These are phyloP conservation scores for Cucumis variabilis DNA, from an alignment of 331 rosid genomes.

Conservation along the genomic window DNA sequence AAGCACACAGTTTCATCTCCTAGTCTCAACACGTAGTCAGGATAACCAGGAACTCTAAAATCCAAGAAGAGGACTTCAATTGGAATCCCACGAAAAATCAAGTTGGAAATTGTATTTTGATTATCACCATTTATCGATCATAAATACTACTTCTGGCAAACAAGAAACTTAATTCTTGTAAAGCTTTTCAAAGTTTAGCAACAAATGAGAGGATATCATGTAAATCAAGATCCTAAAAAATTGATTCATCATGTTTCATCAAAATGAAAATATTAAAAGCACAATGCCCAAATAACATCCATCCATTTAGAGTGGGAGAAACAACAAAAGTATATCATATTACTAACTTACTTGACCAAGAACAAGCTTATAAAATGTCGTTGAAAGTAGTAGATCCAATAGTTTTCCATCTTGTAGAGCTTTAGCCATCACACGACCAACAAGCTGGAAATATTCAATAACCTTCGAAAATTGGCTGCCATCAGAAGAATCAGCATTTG, in stretches of 20 bases:
- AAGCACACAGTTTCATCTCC: slow-evolving; percentile 81
- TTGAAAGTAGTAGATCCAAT: slow-evolving; percentile 87
- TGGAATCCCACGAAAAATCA: slow-evolving; percentile 70
- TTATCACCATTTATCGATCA: slow-evolving; percentile 52
- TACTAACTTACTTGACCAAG: slow-evolving; percentile 80
- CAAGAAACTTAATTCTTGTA: slow-evolving; percentile 83
- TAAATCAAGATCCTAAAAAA: slow-evolving; percentile 93
- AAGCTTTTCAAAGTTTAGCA: slow-evolving; percentile 87
- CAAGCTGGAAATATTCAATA: slow-evolving; percentile 82
- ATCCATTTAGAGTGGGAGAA: slow-evolving; percentile 14
- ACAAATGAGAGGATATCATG: slow-evolving; percentile 86
- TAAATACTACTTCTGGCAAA: slow-evolving; percentile 68
- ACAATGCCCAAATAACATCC: neutral
- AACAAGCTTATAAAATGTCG: slow-evolving; percentile 87
- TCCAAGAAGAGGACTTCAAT: slow-evolving; percentile 89
- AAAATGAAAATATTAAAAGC: slow-evolving; percentile 13
- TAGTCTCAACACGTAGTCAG: slow-evolving; percentile 75
- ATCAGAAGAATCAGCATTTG: slow-evolving; percentile 69
- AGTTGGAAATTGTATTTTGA: slow-evolving; percentile 44
- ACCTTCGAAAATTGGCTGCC: slow-evolving; percentile 76
- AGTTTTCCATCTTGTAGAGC: slow-evolving; percentile 99
- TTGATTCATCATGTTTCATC: neutral
- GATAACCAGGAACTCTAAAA: slow-evolving; percentile 96
- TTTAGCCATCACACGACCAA: slow-evolving; percentile 95
- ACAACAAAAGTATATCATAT: neutral